phyloP scores from a whole-genome alignment of 768 basidiomycete genomes.

The Thelephora aurantiotincta region DNA sequence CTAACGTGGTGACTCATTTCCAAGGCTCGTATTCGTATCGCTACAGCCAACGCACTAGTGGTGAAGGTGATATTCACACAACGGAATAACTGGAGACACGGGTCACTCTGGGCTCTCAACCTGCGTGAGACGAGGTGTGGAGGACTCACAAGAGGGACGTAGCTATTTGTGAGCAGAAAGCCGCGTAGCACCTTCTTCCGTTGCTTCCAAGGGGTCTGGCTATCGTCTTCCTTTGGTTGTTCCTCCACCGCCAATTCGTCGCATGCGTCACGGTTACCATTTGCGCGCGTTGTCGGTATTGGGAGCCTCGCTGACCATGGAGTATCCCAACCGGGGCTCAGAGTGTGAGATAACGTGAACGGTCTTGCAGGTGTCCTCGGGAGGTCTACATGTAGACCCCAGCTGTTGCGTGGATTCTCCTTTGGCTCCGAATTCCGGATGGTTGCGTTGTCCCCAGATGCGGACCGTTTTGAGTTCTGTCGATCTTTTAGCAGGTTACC shows the following conservation, averaged over 20 bases:
- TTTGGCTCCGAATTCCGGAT: neutral
- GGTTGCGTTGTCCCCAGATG: neutral
- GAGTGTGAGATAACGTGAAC: slow-evolving; percentile 39
- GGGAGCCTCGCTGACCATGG: slow-evolving; percentile 43
- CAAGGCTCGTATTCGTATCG: slow-evolving; percentile 52
- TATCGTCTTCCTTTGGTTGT: slow-evolving; percentile 7
- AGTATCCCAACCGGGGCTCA: slow-evolving; percentile 53
- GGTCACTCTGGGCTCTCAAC: slow-evolving; percentile 5
- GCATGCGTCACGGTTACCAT: neutral
- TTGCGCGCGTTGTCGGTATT: neutral
- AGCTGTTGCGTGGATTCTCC: slow-evolving; percentile 1
- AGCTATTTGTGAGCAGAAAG: slow-evolving; percentile 61
- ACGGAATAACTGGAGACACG: slow-evolving; percentile 52
- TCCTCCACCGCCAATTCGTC: slow-evolving; percentile 7
- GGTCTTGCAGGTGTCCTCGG: slow-evolving; percentile 20
- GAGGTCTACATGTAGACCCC: slow-evolving; percentile 16
- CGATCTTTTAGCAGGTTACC: neutral
- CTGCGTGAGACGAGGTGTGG: slow-evolving; percentile 1
- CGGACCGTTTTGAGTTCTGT: neutral
- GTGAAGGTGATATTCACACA: slow-evolving; percentile 77
- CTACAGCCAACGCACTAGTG: slow-evolving; percentile 63
- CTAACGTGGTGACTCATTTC: slow-evolving; percentile 36
- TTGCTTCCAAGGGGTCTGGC: slow-evolving; percentile 15
- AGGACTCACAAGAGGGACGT: slow-evolving; percentile 59
- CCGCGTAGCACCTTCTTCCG: slow-evolving; percentile 37